Evolutionary conservation across 345 rosid genomes (phyloP).

Genomic region (Eucalyptus victrix): DNA sequence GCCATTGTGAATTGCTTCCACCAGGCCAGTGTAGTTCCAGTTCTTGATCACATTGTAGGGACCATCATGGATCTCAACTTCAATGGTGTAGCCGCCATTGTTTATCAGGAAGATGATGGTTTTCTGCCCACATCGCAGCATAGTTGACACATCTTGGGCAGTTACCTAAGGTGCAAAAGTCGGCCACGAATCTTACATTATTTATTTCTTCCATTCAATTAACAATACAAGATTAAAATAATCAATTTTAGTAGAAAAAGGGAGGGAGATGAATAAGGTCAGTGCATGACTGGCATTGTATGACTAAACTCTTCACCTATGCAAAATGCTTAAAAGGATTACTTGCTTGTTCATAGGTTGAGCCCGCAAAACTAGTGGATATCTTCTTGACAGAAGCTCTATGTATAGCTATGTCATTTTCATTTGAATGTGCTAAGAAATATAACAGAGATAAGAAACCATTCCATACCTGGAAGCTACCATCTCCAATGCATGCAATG

Average conservation of each 20-base stretch:
- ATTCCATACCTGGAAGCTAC: constrained; percentile 65
- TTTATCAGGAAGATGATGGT: constrained; percentile 65
- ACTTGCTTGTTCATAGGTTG: neutral
- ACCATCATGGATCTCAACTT: constrained; percentile 81
- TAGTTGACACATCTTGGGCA: constrained; percentile 69
- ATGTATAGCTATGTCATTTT: neutral
- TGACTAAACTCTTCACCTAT: neutral
- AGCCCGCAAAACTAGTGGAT: neutral
- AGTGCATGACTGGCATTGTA: neutral
- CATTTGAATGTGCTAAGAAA: neutral
- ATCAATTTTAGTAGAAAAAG: neutral
- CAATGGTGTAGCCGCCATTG: constrained; percentile 81
- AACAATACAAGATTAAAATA: neutral
- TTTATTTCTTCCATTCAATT: neutral
- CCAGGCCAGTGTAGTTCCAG: constrained; percentile 73
- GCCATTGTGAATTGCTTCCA: constrained; percentile 65
- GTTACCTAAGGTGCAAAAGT: constrained; percentile 33
- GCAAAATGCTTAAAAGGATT: neutral
- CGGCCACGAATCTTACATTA: neutral
- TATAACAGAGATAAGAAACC: neutral
- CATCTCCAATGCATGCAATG: constrained; percentile 79
- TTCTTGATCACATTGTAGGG: constrained; percentile 85
- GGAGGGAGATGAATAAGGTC: neutral
- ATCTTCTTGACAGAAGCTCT: neutral
- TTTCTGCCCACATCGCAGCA: constrained; percentile 55